Base-by-base conservation (phyloP, 1,139 yeast species). In the Sugiyamaella novakii region DNA sequence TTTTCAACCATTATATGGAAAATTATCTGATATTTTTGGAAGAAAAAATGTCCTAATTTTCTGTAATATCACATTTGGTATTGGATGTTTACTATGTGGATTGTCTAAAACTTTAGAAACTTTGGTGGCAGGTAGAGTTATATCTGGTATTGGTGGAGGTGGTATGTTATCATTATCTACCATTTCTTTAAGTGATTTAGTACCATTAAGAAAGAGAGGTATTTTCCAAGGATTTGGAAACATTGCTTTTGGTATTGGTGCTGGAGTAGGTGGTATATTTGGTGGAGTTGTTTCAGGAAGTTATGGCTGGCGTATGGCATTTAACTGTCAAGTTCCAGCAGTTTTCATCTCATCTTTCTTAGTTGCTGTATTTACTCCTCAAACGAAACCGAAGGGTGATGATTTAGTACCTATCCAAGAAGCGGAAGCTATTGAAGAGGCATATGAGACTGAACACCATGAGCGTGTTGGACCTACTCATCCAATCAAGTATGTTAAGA, bases 21-120 rank as follows among this genome's bases (percentile, higher is more conserved):
- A 87, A 62, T 67, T 89, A 28, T 83, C 94, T 3, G 96, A 88
- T 60, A 86, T 88, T 38, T 87, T 84, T 65, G 96, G 96, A 17
- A 76, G 96, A 59, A 84, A 79, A 62, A 64, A 70, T 5, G 65
- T 79, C 51, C 66, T 82, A 36, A 58, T 81, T 5, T 65, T 77
- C 37, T 77, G 81, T 59, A 77, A 78, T 51, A 49, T 66, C 3
- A 59, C 71, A 33, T 82, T 82, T 57, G 77, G 77, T 0, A 28
- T 78, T 15, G 87, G 87, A 8, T 79, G 84, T 59, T 56, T 75
- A 25, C 66, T 79, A 43, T 79, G 83, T 60, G 83, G 84, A 3
- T 44, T 67, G 2, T 67, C 82, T 5, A 60, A 62, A 12, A 59
- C 66, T 38, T 68, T 78, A 10, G 56, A 59, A 46, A 46, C 59